A percentile compares a stretch with the other conserved stretches of the same genome.
These are phyloP conservation scores for Lachnellula occidentalis DNA, from an alignment of 2,329 filamentous ascomycete species.

Conservation along the genomic window DNA sequence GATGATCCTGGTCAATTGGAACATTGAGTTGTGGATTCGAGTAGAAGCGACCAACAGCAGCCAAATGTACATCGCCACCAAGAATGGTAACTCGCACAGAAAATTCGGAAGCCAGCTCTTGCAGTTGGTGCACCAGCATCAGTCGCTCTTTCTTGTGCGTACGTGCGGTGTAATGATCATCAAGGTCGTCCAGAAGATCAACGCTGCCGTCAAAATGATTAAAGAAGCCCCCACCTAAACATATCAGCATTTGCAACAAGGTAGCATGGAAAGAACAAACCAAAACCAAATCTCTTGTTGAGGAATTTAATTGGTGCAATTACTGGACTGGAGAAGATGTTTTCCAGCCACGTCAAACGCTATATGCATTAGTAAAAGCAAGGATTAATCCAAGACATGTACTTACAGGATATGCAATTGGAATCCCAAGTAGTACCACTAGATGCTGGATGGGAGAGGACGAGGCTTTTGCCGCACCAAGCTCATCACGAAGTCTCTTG, in stretches of 20 bases:
- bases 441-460: slow-evolving; percentile 82
- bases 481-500: slow-evolving; percentile 65
- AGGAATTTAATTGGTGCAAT: slow-evolving; percentile 85
- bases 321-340: slow-evolving; percentile 78
- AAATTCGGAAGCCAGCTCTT: slow-evolving; percentile 77
- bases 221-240: slow-evolving; percentile 69
- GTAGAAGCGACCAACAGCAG: slow-evolving; percentile 90
- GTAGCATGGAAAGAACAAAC: slow-evolving; percentile 29
- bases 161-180: slow-evolving; percentile 91
- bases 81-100: slow-evolving; percentile 88
- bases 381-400: slow-evolving; percentile 35
- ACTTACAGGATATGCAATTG: slow-evolving; percentile 72
- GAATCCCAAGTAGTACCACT: slow-evolving; percentile 80
- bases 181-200: slow-evolving; percentile 85
- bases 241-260: neutral
- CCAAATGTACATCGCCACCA: slow-evolving; percentile 89
- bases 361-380: slow-evolving; percentile 28
- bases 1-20: slow-evolving; percentile 73
- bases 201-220: slow-evolving; percentile 93
- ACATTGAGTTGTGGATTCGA: slow-evolving; percentile 77
- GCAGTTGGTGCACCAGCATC: slow-evolving; percentile 71
- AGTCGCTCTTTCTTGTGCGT: slow-evolving; percentile 88
- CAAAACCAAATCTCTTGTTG: slow-evolving; percentile 83
- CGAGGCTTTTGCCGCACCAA: slow-evolving; percentile 58
- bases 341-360: slow-evolving; percentile 94